phyloP scores from a whole-genome alignment of 768 basidiomycete genomes.

The Phlebiopsis gigantea region DNA sequence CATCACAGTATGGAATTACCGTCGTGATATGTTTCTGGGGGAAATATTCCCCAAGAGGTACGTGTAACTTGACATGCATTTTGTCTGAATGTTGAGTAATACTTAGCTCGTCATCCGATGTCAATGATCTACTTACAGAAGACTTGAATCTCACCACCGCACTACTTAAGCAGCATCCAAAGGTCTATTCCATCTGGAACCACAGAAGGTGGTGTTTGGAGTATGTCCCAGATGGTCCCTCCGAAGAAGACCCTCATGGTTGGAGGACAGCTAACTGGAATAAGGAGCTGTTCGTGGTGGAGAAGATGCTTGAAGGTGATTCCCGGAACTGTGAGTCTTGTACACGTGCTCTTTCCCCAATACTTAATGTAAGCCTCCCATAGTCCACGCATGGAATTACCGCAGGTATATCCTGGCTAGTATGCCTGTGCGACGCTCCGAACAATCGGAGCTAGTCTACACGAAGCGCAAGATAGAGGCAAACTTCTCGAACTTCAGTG shows the following conservation, averaged over 20 bases:
- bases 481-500: conserved; percentile 97
- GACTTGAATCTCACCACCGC: conserved; percentile 81
- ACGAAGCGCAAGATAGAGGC: conserved; percentile 88
- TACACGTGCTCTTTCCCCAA: background rate
- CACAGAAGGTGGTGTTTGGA: conserved; percentile 94
- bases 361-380: background rate
- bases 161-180: conserved; percentile 81
- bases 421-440: conserved; percentile 54
- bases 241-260: conserved; percentile 40
- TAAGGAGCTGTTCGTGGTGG: conserved; percentile 79
- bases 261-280: conserved; percentile 86
- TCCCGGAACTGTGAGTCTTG: conserved; percentile 79
- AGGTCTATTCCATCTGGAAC: conserved; percentile 99
- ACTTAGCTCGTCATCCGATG: conserved; percentile 52
- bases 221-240: conserved; percentile 73
- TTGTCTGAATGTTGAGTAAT: background rate
- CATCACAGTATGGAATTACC: conserved; percentile 95
- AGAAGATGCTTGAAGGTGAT: conserved; percentile 90
- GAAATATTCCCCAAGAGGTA: conserved; percentile 70
- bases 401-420: conserved; percentile 77
- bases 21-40: conserved; percentile 69
- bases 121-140: conserved; percentile 57
- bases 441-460: conserved; percentile 71
- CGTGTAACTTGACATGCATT: too few relatives aligned
- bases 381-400: conserved; percentile 96